Evolutionary conservation across 805 yeast genomes (phyloP), one percentile per base, ranked within the genome.

Genomic region (Zygosaccharomyces bailii): DNA sequence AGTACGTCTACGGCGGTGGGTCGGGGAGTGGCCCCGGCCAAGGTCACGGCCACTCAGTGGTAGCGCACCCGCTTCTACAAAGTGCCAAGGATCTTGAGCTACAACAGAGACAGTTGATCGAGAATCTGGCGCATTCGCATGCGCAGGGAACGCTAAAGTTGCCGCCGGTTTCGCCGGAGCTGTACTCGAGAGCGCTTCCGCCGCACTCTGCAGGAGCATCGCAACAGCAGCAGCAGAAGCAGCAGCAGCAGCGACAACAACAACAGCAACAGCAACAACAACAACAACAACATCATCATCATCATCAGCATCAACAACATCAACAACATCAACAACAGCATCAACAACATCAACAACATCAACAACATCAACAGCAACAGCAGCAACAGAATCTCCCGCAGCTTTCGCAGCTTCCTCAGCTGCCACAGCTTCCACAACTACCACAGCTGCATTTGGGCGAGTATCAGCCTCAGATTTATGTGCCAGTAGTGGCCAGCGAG

Each of bases 401-500:
- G 96, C 83, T 69, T 96, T 96, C 67, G 95, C 96, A 77, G 86
- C 78, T 55, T 96, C 88, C 69, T 87, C 78, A 67, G 96, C 83
- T 69, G 96, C 96, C 67, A 95, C 96, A 77, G 86, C 78, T 55
- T 96, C 88, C 69, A 87, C 78, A 67, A 96, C 91, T 71, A 87
- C 78, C 66, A 86, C 50, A 43, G 19, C 17, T 19, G 20, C 42
- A 40, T 8, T 10, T 37, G 8, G 40, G 24, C 5, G 40, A 37
- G 18, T 24, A 16, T 19, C 48, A 43, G 29, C 47, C 45, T 16
- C 50, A 48, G 36, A 41, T 48, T 16, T 45, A 44, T 32, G 47
- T 42, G 10, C 46, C 48, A 21, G 41, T 48, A 11, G 39, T 42
- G 14, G 51, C 47, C 8, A 24, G 23, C 13, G 40, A 37, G 13